Evolutionary conservation across 306 rosid genomes (phyloP).

Genomic region (Cicer pinnatifidum): DNA sequence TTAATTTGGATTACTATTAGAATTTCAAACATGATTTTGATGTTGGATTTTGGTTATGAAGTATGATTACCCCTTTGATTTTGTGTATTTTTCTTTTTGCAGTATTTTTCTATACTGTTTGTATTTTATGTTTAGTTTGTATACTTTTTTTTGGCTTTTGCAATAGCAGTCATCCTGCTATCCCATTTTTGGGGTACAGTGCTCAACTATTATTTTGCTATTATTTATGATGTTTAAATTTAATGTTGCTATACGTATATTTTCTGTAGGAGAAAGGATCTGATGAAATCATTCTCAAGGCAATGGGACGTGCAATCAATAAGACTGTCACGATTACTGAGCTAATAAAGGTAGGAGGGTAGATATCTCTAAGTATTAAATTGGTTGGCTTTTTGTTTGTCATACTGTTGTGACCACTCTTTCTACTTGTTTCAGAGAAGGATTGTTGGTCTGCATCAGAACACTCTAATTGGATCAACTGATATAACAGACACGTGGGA

Average conservation of each 20-base stretch:
- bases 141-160: too few relatives aligned
- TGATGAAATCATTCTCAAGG: constrained; percentile 73
- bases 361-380: constrained; percentile 19
- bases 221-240: neutral
- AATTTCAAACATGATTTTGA: too few relatives aligned
- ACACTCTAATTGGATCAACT: constrained; percentile 73
- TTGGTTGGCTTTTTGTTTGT: constrained; percentile 28
- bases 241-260: constrained; percentile 19
- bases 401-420: constrained; percentile 9
- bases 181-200: too few relatives aligned
- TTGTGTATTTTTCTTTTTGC: too few relatives aligned
- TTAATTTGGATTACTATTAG: too few relatives aligned
- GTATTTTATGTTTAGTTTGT: too few relatives aligned
- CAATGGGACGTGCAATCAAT: constrained; percentile 94
- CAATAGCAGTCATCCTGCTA: too few relatives aligned
- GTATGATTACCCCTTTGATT: too few relatives aligned
- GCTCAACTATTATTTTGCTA: neutral
- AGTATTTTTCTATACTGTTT: too few relatives aligned
- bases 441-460: constrained; percentile 83
- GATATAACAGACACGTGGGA: constrained; percentile 90
- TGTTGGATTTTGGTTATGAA: too few relatives aligned
- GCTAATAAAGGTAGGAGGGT: constrained; percentile 68
- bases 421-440: constrained; percentile 70
- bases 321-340: constrained; percentile 91
- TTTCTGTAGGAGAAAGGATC: constrained; percentile 75